phyloP scores from a whole-genome alignment of 148 eudicot genomes.

The Vaccinium macrocarpon region DNA sequence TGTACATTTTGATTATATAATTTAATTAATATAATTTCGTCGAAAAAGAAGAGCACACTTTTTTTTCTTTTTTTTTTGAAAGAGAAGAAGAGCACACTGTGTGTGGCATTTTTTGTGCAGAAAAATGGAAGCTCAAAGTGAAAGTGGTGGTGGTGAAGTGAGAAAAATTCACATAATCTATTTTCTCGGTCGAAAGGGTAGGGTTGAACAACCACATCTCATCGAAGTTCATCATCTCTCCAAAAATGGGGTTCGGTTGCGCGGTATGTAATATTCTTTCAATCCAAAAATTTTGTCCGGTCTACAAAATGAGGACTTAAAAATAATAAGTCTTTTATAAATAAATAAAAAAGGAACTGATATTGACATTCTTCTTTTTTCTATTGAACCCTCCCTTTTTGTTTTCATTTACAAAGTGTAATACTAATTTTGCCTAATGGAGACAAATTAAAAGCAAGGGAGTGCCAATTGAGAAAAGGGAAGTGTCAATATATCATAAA shows the following conservation, averaged over 20 bases:
- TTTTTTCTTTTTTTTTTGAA: too few relatives aligned
- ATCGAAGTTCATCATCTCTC: conserved; percentile 53
- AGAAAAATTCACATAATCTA: conserved; percentile 49
- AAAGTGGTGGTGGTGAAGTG: conserved; percentile 29
- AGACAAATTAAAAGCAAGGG: too few relatives aligned
- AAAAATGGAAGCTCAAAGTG: conserved; percentile 14
- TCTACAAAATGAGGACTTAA: too few relatives aligned
- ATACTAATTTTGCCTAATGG: too few relatives aligned
- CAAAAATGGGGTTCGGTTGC: conserved; percentile 43
- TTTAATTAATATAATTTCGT: not conserved
- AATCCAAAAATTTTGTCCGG: too few relatives aligned
- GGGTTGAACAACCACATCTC: conserved; percentile 56
- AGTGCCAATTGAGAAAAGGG: too few relatives aligned
- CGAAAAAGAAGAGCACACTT: conserved; percentile 23
- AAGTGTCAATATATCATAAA: too few relatives aligned
- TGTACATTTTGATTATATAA: not conserved
- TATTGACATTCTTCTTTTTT: too few relatives aligned
- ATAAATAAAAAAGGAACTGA: too few relatives aligned
- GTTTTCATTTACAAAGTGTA: too few relatives aligned
- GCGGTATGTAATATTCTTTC: conserved; percentile 19
- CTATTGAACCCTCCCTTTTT: too few relatives aligned
- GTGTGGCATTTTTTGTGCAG: conserved; percentile 6
- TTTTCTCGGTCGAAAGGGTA: conserved; percentile 50
- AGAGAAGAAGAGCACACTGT: conserved; percentile 17
- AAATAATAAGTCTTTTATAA: too few relatives aligned